Evolutionary conservation across 306 rosid species (phyloP).

Genomic region (Dryas alaskensis): DNA sequence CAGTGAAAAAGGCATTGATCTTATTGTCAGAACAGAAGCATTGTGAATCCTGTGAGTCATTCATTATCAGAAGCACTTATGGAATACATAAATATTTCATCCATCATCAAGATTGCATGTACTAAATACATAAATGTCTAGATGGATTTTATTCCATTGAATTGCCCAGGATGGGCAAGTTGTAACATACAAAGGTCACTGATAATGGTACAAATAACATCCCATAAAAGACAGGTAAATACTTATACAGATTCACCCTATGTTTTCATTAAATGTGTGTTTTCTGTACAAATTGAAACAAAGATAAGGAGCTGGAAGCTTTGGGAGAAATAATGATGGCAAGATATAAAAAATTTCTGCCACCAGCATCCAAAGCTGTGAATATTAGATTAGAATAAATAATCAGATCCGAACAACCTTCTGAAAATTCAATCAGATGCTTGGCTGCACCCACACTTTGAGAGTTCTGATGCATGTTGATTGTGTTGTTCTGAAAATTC

Average conservation of each 20-base stretch:
- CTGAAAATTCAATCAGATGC: constrained; percentile 17
- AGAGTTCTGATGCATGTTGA: neutral
- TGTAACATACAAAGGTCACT: neutral
- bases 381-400: too few species aligned
- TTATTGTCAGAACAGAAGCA: too few species aligned
- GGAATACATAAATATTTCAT: neutral
- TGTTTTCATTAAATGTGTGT: neutral
- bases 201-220: neutral
- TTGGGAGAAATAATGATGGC: constrained; percentile 8
- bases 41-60: neutral
- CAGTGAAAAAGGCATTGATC: neutral
- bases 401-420: neutral
- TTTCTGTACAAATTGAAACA: constrained; percentile 7
- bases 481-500: constrained; percentile 13
- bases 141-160: neutral
- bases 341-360: constrained; percentile 5
- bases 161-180: constrained; percentile 1
- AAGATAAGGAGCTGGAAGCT: neutral
- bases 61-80: neutral
- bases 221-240: neutral
- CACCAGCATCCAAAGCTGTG: constrained; percentile 1
- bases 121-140: neutral
- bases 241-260: neutral
- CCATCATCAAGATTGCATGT: too few species aligned
- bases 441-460: neutral